Conservation (phyloP, 2,329 filamentous ascomycete genomes). For the Rugonectria rugulosa region DNA sequence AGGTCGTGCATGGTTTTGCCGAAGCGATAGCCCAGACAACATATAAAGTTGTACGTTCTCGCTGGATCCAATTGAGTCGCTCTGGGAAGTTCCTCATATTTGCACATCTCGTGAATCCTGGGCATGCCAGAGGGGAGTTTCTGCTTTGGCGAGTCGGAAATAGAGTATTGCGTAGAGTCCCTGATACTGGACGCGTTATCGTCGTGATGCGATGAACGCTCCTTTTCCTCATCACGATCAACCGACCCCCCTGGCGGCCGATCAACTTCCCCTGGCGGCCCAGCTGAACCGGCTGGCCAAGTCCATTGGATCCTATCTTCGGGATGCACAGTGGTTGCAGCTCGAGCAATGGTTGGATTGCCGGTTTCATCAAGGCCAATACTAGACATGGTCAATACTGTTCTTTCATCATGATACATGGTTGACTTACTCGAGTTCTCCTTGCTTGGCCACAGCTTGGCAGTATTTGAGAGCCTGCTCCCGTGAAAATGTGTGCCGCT, state of each 20-base stretch:
- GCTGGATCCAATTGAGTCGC: too few relatives aligned
- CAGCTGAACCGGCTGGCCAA: not conserved
- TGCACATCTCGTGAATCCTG: too few relatives aligned
- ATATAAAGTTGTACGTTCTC: conserved; percentile 30
- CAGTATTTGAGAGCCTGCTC: conserved; percentile 27
- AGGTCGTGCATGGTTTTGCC: conserved; percentile 43
- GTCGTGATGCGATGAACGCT: too few relatives aligned
- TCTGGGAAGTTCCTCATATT: too few relatives aligned
- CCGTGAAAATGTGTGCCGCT: conserved; percentile 32
- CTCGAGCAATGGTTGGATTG: conserved; percentile 2
- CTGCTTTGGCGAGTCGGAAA: too few relatives aligned
- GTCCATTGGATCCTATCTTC: conserved; percentile 33
- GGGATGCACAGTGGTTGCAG: conserved; percentile 24
- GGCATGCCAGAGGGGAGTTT: not conserved
- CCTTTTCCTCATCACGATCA: too few relatives aligned
- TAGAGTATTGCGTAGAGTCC: too few relatives aligned
- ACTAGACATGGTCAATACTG: conserved; percentile 21
- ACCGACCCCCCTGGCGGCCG: not conserved
- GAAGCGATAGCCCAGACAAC: conserved; percentile 48
- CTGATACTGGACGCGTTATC: too few relatives aligned
- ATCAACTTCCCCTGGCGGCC: not conserved
- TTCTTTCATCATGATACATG: not conserved
- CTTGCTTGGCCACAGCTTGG: conserved; percentile 4
- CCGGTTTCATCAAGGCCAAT: not conserved
- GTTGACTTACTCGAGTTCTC: conserved; percentile 24